These are phyloP conservation scores for Agrocybe praecox DNA, from an alignment of 768 basidiomycete genomes.

Conservation along the genomic window DNA sequence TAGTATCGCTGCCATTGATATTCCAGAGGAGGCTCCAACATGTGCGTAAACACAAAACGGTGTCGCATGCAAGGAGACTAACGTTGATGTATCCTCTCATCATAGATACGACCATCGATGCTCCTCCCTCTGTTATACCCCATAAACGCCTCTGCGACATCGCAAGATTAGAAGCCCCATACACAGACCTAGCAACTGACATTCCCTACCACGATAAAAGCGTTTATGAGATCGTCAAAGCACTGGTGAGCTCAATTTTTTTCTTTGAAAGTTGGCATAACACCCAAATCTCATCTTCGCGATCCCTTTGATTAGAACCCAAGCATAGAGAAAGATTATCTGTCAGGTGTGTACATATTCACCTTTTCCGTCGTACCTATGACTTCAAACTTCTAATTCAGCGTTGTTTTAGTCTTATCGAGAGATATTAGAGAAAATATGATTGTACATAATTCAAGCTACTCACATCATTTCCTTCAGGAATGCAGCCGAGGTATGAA, in stretches of 20 bases:
- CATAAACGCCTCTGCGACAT: slow-evolving; percentile 75
- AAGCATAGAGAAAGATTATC: slow-evolving; percentile 66
- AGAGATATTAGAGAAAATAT: not conserved
- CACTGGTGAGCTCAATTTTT: slow-evolving; percentile 52
- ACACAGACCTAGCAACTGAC: slow-evolving; percentile 80
- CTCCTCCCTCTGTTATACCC: slow-evolving; percentile 79
- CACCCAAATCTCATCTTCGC: not conserved
- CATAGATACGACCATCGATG: slow-evolving; percentile 79
- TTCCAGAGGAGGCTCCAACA: slow-evolving; percentile 68
- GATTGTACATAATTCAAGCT: too few relatives aligned
- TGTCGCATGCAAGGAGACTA: too few relatives aligned
- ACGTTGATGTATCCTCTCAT: not conserved
- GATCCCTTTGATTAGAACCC: slow-evolving; percentile 49
- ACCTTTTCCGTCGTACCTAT: slow-evolving; percentile 6
- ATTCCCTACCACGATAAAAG: slow-evolving; percentile 85
- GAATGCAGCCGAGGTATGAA: slow-evolving; percentile 27
- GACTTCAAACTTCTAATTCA: slow-evolving; percentile 30
- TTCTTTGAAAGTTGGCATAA: not conserved
- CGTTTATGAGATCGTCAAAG: slow-evolving; percentile 82
- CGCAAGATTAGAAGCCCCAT: slow-evolving; percentile 83
- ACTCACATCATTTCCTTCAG: slow-evolving; percentile 29
- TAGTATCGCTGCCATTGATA: slow-evolving; percentile 20
- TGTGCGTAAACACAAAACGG: slow-evolving; percentile 44
- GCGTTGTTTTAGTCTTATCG: slow-evolving; percentile 25
- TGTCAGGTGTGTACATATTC: slow-evolving; percentile 33